phyloP scores from a whole-genome alignment of 2,329 filamentous ascomycete genomes.

The Huntiella bhutanensis region DNA sequence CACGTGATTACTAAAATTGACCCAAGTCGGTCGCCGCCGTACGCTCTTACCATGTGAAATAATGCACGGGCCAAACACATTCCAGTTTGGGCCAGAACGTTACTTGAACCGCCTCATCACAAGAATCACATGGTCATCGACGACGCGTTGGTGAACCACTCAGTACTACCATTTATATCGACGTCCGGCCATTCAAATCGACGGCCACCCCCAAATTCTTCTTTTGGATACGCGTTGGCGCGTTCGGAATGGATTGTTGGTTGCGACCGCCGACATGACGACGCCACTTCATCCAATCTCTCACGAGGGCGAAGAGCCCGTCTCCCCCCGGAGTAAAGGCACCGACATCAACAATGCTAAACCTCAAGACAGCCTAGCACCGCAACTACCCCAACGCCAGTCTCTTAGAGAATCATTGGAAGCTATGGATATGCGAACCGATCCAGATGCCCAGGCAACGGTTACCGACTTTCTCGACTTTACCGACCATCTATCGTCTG shows the following conservation, averaged over 20 bases:
- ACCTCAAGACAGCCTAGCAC: background rate
- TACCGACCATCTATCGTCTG: slow-evolving; percentile 49
- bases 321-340: slow-evolving; percentile 17
- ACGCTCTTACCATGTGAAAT: too few relatives aligned
- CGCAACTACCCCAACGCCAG: slow-evolving; percentile 2
- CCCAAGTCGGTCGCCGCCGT: too few relatives aligned
- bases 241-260: slow-evolving; percentile 4
- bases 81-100: too few relatives aligned
- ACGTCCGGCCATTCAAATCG: too few relatives aligned
- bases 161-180: too few relatives aligned
- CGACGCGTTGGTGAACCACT: too few relatives aligned
- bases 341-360: background rate
- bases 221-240: slow-evolving; percentile 1
- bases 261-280: slow-evolving; percentile 9
- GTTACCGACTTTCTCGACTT: slow-evolving; percentile 52
- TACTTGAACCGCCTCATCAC: too few relatives aligned
- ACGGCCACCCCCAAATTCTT: too few relatives aligned
- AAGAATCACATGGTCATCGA: too few relatives aligned
- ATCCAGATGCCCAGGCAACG: slow-evolving; percentile 50
- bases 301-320: slow-evolving; percentile 15
- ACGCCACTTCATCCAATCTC: background rate
- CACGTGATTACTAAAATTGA: too few relatives aligned
- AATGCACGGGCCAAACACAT: too few relatives aligned
- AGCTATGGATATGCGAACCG: slow-evolving; percentile 32
- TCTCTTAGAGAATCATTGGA: slow-evolving; percentile 19